These are phyloP conservation scores for Moricandia arvensis DNA, from an alignment of 345 rosid species.

Conservation along the genomic window DNA sequence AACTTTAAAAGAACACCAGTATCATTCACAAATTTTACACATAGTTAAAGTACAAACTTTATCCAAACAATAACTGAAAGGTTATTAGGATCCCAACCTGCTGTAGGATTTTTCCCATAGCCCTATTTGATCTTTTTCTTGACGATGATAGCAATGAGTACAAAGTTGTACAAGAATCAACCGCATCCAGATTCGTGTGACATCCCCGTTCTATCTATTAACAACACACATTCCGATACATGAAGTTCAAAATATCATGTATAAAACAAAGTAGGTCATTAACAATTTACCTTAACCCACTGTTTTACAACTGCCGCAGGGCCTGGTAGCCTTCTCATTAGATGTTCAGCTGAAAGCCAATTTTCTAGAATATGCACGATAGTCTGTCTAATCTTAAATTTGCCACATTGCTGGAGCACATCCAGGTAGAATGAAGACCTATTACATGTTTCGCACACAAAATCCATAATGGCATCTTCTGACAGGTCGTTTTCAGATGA, in stretches of 20 bases:
- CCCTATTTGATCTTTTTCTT: conserved; percentile 38
- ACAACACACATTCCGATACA: conserved; percentile 34
- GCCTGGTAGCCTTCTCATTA: conserved; percentile 50
- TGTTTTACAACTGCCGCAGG: conserved; percentile 71
- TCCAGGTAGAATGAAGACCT: conserved; percentile 73
- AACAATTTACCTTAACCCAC: conserved; percentile 84
- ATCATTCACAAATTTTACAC: conserved; percentile 14
- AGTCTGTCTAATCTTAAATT: conserved; percentile 40
- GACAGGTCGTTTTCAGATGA: conserved; percentile 40
- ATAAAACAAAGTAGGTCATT: conserved; percentile 6
- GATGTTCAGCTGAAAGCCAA: conserved; percentile 63
- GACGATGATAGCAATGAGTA: conserved; percentile 55
- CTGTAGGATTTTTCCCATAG: conserved; percentile 61
- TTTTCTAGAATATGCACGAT: conserved; percentile 51
- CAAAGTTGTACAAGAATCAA: conserved; percentile 46
- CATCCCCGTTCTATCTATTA: conserved; percentile 59
- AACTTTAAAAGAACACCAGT: background rate
- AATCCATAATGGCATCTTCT: conserved; percentile 54
- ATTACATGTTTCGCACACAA: conserved; percentile 54
- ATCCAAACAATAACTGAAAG: conserved; percentile 4
- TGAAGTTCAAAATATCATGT: conserved; percentile 17
- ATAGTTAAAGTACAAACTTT: background rate
- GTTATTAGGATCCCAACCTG: conserved; percentile 55
- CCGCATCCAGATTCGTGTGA: conserved; percentile 37
- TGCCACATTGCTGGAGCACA: conserved; percentile 59